Evolutionary conservation across 139 green algal genomes (phyloP), one percentile per base, ranked within the genome.

Genomic region (Deuterostichococcus epilithicus): DNA sequence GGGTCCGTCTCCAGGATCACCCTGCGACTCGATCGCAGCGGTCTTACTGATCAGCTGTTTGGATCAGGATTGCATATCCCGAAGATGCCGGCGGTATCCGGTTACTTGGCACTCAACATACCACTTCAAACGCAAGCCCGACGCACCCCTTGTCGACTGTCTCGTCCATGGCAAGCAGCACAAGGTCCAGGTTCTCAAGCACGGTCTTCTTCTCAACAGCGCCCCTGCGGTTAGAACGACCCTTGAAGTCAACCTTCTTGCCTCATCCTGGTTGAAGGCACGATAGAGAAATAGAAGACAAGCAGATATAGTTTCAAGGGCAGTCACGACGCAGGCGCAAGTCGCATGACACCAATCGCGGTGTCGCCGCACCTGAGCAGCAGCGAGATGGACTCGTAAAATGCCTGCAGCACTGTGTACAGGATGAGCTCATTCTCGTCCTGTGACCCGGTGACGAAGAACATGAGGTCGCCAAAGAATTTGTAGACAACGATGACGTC

Each of bases 191-290:
- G 83, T 99, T 99, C 80, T 99, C 96, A 39, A 99, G 88, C 47
- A 97, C 94, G 10, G 95, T 97, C 86, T 97, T 98, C 90, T 99
- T 99, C 77, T 99, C 96, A 33, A 99, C 94, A 34, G 91, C 89
- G 69, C 91, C 88, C 78, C 94, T 96, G 88, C 47, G 88, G 45
- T 22, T 65, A 45, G 32, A 45, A 63, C n/a, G 28, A 44, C 35
- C 20, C 37, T 10, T 42, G 68, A 45, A 60, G 15, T 18, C 45
- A 70, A 35, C n/a, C 63, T 38, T 20, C 22, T 10, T 20, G n/a
- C n/a, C n/a, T n/a, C n/a, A n/a, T n/a, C n/a, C n/a, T n/a, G n/a
- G n/a, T n/a, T n/a, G n/a, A n/a, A n/a, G n/a, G n/a, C n/a, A n/a
- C n/a, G n/a, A n/a, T n/a, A n/a, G n/a, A n/a, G n/a, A n/a, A n/a